These are phyloP conservation scores for Debaryomyces hansenii DNA, from an alignment of 805 yeast genomes.

Conservation along the genomic window DNA sequence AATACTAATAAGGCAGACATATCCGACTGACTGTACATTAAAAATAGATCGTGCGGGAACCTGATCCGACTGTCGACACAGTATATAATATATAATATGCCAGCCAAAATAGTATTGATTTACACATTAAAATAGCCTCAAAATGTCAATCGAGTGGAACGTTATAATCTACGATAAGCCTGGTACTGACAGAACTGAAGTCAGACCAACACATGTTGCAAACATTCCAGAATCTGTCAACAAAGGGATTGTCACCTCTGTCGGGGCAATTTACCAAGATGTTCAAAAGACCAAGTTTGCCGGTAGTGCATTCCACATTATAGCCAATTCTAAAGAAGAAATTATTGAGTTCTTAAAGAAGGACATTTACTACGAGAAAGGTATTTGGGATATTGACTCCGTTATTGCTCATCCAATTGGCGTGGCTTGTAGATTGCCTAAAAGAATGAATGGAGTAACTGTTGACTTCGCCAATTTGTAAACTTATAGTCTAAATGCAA, in stretches of 20 bases:
- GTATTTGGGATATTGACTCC: slow-evolving; percentile 74
- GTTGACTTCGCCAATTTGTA: slow-evolving; percentile 8
- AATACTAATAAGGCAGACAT: too few relatives aligned
- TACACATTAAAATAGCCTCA: background rate
- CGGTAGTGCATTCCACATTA: slow-evolving; percentile 65
- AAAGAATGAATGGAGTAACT: slow-evolving; percentile 31
- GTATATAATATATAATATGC: too few relatives aligned
- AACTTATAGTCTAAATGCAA: background rate
- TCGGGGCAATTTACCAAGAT: slow-evolving; percentile 45
- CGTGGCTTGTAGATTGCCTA: slow-evolving; percentile 35
- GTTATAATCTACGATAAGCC: slow-evolving; percentile 73
- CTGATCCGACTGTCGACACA: too few relatives aligned
- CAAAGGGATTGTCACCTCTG: slow-evolving; percentile 39
- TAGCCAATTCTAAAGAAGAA: slow-evolving; percentile 66
- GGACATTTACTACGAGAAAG: slow-evolving; percentile 63
- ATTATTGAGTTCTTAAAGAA: slow-evolving; percentile 60
- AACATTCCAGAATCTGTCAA: slow-evolving; percentile 31
- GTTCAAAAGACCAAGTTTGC: slow-evolving; percentile 52
- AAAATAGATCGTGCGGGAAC: too few relatives aligned
- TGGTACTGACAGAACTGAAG: slow-evolving; percentile 52
- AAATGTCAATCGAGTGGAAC: slow-evolving; percentile 53
- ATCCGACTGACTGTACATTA: too few relatives aligned
- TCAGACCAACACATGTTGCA: slow-evolving; percentile 50
- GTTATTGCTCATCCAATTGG: slow-evolving; percentile 57
- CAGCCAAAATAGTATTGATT: too few relatives aligned